Evolutionary conservation across 768 basidiomycete genomes (phyloP), one percentile per base, ranked within the genome.

Genomic region (Sporobolomyces phaffii): DNA sequence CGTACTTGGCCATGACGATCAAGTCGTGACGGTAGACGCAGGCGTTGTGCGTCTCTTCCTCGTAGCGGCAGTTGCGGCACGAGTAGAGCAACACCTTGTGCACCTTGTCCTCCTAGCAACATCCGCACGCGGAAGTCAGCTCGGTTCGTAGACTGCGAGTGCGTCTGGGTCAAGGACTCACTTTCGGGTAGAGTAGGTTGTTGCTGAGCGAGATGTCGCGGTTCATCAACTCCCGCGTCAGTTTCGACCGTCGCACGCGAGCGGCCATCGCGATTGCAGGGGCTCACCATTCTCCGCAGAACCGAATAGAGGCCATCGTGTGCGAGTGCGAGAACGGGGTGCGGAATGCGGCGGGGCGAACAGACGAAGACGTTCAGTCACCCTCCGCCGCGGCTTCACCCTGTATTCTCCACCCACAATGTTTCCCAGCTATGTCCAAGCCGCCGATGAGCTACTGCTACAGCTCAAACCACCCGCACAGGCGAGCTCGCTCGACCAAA

Each of bases 11-110:
- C 40, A 92, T 87, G 0, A 89, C 94, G 73, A 96, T 79, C 79
- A 97, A 78, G 79, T 97, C 94, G 65, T 98, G 94, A 75, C 86
- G 82, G 76, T 96, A 97, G 22, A 98, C 92, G 74, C 90, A 90
- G 73, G 86, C 86, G 77, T 91, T 91, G 24, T 88, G 86, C 29
- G 87, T 86, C 66, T 86, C 84, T 78, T 96, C 91, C 70, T 89
- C 86, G 77, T 88, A 90, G 1, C 81, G 78, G 77, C 93, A 97
- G 75, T 94, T 96, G 54, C 91, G 84, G 77, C 93, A 97, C 2
- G 87, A 87, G 72, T 92, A 93, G 47, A 92, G 84, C 84, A 97
- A 87, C 60, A 87, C 84, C 50, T 87, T 83, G 51, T 91, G 86
- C 68, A 86, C 83, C 62, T 85, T 85, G 78, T 96, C 93, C 47